These are phyloP conservation scores for Stemphylium vesicarium DNA, from an alignment of 2,329 filamentous ascomycete species.

Conservation along the genomic window DNA sequence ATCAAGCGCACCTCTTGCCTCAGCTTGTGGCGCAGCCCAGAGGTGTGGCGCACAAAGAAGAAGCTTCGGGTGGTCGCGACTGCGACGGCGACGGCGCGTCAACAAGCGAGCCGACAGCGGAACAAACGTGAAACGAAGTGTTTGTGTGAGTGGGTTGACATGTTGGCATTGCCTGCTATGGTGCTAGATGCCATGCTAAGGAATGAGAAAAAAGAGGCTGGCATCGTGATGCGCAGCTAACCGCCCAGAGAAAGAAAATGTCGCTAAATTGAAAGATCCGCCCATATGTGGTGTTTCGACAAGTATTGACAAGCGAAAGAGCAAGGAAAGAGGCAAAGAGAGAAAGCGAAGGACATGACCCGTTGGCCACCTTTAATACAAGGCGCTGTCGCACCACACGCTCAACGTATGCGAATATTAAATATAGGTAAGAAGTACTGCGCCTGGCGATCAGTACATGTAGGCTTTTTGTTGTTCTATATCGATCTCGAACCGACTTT, in stretches of 20 bases:
- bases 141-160: not conserved
- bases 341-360: slow-evolving; percentile 14
- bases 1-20: not conserved
- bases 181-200: slow-evolving; percentile 5
- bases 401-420: slow-evolving; percentile 16
- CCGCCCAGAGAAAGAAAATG: slow-evolving; percentile 10
- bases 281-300: slow-evolving; percentile 20
- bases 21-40: not conserved
- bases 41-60: not conserved
- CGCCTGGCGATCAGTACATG: slow-evolving; percentile 40
- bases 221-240: slow-evolving; percentile 6
- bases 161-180: slow-evolving; percentile 13
- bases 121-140: slow-evolving; percentile 2
- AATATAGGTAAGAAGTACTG: slow-evolving; percentile 9
- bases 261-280: slow-evolving; percentile 21
- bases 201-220: not conserved
- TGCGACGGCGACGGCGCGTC: not conserved
- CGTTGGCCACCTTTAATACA: slow-evolving; percentile 24
- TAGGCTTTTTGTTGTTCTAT: slow-evolving; percentile 46
- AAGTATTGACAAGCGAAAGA: slow-evolving; percentile 19
- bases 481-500: slow-evolving; percentile 43
- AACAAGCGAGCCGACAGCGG: not conserved
- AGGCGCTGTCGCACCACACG: slow-evolving; percentile 15
- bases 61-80: not conserved
- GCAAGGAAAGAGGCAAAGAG: slow-evolving; percentile 17